Base-by-base conservation (phyloP, 2,329 filamentous ascomycete genomes). In the Hysterium pulicare region DNA sequence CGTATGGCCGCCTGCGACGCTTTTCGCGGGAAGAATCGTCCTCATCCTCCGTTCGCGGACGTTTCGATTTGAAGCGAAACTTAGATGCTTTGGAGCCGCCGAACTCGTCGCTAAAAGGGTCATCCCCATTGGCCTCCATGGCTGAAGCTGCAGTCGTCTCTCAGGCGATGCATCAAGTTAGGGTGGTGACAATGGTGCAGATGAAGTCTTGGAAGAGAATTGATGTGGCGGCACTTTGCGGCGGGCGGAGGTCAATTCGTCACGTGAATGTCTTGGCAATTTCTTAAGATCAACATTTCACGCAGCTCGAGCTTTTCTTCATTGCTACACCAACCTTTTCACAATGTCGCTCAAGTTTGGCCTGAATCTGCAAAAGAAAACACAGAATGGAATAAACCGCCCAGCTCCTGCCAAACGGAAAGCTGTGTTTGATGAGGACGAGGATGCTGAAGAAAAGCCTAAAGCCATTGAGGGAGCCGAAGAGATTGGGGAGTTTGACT, bases 291-390 rank as follows among this genome's bases (percentile, higher is more conserved):
- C 24, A 8, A 8, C 8, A 7, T 13, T 7, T 28, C 24, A 13
- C 24, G 24, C 7, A 7, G 7, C 24, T 8, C 13, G 24, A 28
- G 24, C 24, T 28, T 28, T 13, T 28, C 24, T 28, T 13, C 24
- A 28, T 8, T 28, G n/a, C n/a, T 13, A 28, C 24, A 8, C 13
- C 24, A 28, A 8, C 24, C 7, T 28, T 13, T 13, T 23, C 51
- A 55, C 30, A 47, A 66, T 66, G 65, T 58, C 63, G 13, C 67
- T 79, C 40, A 74, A 73, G 16, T 77, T 75, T 52, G 83, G 82
- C 38, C 72, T 86, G 30, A 85, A 78, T 56, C 53, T 81, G 33
- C 67, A 74, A 38, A 83, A 81, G 57, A 86, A 84, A 62, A 16
- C 23, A 32, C 34, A 34, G 28, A 62, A 57, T 36, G 30, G 45